phyloP scores from a whole-genome alignment of 2,329 filamentous ascomycete genomes.

The Madurella mycetomatis region DNA sequence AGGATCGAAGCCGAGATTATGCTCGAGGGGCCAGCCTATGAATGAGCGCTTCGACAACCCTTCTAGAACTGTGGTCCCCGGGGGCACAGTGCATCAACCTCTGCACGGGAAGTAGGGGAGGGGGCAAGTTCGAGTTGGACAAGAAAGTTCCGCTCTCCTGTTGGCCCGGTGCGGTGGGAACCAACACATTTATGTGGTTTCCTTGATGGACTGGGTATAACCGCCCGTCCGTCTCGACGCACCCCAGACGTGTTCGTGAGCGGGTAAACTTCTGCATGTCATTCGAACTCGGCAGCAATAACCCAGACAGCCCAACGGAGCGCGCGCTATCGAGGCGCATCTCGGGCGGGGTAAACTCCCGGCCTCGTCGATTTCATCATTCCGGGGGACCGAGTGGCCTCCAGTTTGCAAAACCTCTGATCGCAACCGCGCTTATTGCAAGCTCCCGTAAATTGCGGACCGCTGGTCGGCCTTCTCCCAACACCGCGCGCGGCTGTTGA shows the following conservation, averaged over 20 bases:
- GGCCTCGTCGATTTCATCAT: neutral
- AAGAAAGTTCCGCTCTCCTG: neutral
- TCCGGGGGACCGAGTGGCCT: slow-evolving; percentile 6
- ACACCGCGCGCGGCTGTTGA: slow-evolving; percentile 25
- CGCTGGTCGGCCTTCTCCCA: slow-evolving; percentile 6
- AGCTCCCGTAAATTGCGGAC: slow-evolving; percentile 5
- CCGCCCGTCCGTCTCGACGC: neutral
- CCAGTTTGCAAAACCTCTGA: slow-evolving; percentile 2
- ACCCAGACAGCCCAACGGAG: slow-evolving; percentile 12
- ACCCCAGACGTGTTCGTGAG: slow-evolving; percentile 4
- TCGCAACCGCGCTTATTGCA: slow-evolving; percentile 19
- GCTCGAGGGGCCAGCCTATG: slow-evolving; percentile 16
- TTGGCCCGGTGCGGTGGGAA: neutral
- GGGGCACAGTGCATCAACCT: neutral
- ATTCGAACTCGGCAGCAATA: neutral
- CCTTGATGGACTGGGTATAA: neutral
- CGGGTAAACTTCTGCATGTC: slow-evolving; percentile 17
- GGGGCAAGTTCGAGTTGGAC: neutral
- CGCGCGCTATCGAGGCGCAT: slow-evolving; percentile 19
- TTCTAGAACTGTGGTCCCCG: neutral
- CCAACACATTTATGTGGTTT: neutral
- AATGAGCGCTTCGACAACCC: neutral
- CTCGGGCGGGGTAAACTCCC: slow-evolving; percentile 1
- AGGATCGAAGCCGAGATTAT: neutral
- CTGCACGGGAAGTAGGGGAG: neutral